A percentile compares a stretch with the other conserved stretches of the same genome.
phyloP scores from a whole-genome alignment of 2,329 filamentous ascomycete species.

The Phialemoniopsis sp. region DNA sequence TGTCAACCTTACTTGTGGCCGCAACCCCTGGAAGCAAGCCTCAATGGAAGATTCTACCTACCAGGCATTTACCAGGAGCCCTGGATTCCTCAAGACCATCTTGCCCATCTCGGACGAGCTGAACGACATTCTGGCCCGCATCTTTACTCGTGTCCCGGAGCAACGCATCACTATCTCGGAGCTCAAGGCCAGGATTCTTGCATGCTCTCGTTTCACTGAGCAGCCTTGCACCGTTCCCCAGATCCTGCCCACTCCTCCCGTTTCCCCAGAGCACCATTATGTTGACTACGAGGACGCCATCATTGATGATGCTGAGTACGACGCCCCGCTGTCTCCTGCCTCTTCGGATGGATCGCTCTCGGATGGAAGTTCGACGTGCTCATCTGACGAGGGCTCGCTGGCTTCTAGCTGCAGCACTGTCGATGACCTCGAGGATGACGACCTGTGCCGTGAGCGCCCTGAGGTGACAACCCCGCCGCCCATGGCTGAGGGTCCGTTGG shows the following conservation, averaged over 20 bases:
- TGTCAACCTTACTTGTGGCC: constrained; percentile 94
- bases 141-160: constrained; percentile 83
- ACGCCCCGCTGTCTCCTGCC: constrained; percentile 43
- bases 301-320: constrained; percentile 29
- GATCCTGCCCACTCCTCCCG: constrained; percentile 32
- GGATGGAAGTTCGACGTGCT: constrained; percentile 35
- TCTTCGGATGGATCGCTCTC: constrained; percentile 31
- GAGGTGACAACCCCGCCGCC: constrained; percentile 35
- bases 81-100: constrained; percentile 86
- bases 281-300: constrained; percentile 38
- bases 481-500: constrained; percentile 16
- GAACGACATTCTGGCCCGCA: constrained; percentile 78
- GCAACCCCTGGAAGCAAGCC: constrained; percentile 98
- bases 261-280: constrained; percentile 37
- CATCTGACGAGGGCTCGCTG: constrained; percentile 52
- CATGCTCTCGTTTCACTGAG: constrained; percentile 70
- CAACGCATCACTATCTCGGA: constrained; percentile 79
- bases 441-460: constrained; percentile 36
- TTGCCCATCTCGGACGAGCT: constrained; percentile 86
- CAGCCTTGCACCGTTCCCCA: constrained; percentile 19
- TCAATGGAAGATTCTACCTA: constrained; percentile 93
- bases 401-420: constrained; percentile 49
- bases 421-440: constrained; percentile 43
- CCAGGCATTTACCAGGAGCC: constrained; percentile 80
- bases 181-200: constrained; percentile 70